Evolutionary conservation across 257 asterid genomes (phyloP), one percentile per base, ranked within the genome.

Genomic region (Fraxinus excelsior): DNA sequence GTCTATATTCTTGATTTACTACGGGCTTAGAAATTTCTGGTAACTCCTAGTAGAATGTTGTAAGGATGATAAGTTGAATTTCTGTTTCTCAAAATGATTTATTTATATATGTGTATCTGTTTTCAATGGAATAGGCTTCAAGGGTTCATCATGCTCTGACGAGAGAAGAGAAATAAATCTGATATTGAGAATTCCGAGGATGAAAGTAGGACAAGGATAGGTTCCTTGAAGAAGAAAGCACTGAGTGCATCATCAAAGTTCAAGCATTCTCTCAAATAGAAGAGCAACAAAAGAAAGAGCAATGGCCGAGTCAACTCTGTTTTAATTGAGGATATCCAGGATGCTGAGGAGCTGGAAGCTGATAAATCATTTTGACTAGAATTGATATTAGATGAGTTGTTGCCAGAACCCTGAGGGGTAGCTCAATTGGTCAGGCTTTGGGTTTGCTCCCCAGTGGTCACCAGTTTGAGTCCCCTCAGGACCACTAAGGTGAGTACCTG

Each of bases 161-260:
- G 98, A 91, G 90, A 91, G 89, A 75, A 85, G 94, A 78, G 99
- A 94, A 79, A 89, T 97, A 70, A 89, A 76, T 92, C 98, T 65
- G 98, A 94, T 79, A 88, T 94, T 74, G 97, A 94, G 87, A 91
- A 91, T 77, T 94, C 99, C 8, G 98, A 95, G 90, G 99, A 95
- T 82, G 98, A 93, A 86, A 88, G 98, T 75, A 91, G 88, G 82
- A 93, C 97, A 4, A 93, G 88, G 84, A 95, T 93, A 42, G 88
- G 94, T 71, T 83, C 96, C 34, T 74, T 95, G 78, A 95, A 93
- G 88, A 95, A 91, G 98, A 93, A 91, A 85, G 99, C 98, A 67
- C 84, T 95, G 76, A 89, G 89, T 87, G 99, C 98, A 42, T 95
- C 99, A 28, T 73, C 98, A 1, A 93, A 90, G 86, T 93, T 95